Evolutionary conservation across 1,284 basidiomycete genomes (phyloP), one percentile per base, ranked within the genome.

Genomic region (Rhodotorula sp.): DNA sequence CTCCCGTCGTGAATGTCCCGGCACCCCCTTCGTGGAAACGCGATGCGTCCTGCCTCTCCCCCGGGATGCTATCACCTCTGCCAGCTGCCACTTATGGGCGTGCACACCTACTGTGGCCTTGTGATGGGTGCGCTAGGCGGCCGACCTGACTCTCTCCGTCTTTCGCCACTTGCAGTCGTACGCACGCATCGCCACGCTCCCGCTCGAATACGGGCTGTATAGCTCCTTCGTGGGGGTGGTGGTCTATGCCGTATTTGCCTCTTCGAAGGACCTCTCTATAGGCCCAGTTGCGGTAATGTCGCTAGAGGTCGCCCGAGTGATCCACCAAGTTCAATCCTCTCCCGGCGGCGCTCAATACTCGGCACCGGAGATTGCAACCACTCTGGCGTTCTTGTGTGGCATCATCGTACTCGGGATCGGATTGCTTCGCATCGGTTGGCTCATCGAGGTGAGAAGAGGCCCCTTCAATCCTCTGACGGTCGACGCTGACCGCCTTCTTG

Each of bases 251-350:
- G 86, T 93, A 80, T 93, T 93, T 78, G 94, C 93, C 39, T 97
- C 94, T 0, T 93, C 92, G 51, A 97, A 97, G 81, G 94, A 97
- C 57, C 77, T 80, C 46, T 78, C 92, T 15, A 97, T 97, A 76
- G 94, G 94, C 62, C 94, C 94, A 2, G 94, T 76, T 47, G 95
- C 96, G 23, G 96, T 99, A 82, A 97, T 98, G 93, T 96, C 92
- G 12, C 87, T 97, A 66, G 91, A 92, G 49, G 89, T 90, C n/a
- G 87, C 91, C 21, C 69, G 91, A 79, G 89, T 96, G 72, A 90
- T 97, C 80, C 83, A 85, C 31, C 81, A 86, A 57, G 88, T 96
- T 64, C 80, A 90, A 64, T 78, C 73, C 1, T 47, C 68, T 48
- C 75, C 80, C 54, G 80, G 80, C 54, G 81, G 80, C 48, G 76